Conservation (phyloP, 108 stramenopile genomes). For the Cyclostephanos tholiformis region DNA sequence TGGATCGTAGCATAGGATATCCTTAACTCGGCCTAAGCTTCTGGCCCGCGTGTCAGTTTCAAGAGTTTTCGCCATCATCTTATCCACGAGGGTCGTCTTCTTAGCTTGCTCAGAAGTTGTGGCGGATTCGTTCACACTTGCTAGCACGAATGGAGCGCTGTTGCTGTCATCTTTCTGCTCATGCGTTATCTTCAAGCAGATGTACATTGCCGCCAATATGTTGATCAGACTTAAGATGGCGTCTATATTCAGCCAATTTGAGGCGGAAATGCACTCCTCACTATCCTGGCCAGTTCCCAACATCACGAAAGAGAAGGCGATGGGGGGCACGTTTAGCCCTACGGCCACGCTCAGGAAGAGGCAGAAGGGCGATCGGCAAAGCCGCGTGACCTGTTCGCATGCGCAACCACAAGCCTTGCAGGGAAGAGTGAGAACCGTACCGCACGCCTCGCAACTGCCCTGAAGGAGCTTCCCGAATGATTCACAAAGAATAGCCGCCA, state of each 20-base stretch:
- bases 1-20: constrained; percentile 76
- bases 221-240: constrained; percentile 52
- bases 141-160: constrained; percentile 8
- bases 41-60: constrained; percentile 27
- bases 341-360: constrained; percentile 65
- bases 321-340: constrained; percentile 55
- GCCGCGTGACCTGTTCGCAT: constrained; percentile 30
- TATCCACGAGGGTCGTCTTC: constrained; percentile 5
- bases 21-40: constrained; percentile 49
- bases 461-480: constrained; percentile 44
- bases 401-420: constrained; percentile 55
- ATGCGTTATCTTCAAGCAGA: constrained; percentile 48
- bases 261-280: constrained; percentile 15
- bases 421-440: constrained; percentile 48
- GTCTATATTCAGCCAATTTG: constrained; percentile 57
- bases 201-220: constrained; percentile 62
- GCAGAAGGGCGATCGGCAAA: constrained; percentile 56
- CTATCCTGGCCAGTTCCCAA: constrained; percentile 12
- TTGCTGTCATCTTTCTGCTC: constrained; percentile 8
- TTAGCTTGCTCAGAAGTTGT: constrained; percentile 1
- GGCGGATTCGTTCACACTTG: constrained; percentile 5
- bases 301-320: constrained; percentile 25
- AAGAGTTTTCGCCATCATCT: constrained; percentile 12
- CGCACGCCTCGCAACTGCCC: constrained; percentile 43
- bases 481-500: constrained; percentile 66